Percentiles rank a stretch among this genome's conserved stretches.
These are phyloP conservation scores for Lodderomyces elongisporus DNA, from an alignment of 1,139 yeast genomes.

Conservation along the genomic window DNA sequence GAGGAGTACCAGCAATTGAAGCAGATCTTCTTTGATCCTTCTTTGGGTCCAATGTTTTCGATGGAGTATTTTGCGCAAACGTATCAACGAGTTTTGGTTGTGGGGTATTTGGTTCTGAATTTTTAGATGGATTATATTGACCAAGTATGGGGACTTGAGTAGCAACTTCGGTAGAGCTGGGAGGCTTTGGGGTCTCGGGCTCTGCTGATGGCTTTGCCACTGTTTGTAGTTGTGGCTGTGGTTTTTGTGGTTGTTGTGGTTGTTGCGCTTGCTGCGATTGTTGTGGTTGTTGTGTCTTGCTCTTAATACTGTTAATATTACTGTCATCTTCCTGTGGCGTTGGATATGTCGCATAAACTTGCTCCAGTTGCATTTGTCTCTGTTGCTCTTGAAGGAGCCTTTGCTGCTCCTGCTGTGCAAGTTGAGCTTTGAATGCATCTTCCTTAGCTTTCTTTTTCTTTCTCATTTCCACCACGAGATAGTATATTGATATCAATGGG, in stretches of 20 bases:
- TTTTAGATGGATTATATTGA: conserved; percentile 6
- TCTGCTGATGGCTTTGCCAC: conserved; percentile 5
- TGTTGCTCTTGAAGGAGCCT: conserved; percentile 4
- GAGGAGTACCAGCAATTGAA: conserved; percentile 7
- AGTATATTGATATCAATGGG: conserved; percentile 83
- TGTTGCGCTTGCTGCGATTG: conserved; percentile 9
- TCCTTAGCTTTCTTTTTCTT: conserved; percentile 63
- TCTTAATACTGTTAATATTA: neutral
- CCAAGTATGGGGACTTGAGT: conserved; percentile 13
- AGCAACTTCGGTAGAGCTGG: conserved; percentile 11
- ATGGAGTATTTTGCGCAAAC: conserved; percentile 7
- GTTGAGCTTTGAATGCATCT: conserved; percentile 31
- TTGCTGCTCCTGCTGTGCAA: conserved; percentile 18
- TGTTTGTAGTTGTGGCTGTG: conserved; percentile 4
- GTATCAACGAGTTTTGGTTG: conserved; percentile 12
- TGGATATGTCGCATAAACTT: conserved; percentile 7
- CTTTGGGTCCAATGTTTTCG: conserved; percentile 19
- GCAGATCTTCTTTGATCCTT: conserved; percentile 4
- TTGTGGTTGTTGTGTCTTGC: too few relatives aligned
- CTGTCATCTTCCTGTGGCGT: conserved; percentile 4
- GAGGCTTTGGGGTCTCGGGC: conserved; percentile 2
- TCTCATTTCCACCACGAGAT: conserved; percentile 77
- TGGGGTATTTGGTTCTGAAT: conserved; percentile 7
- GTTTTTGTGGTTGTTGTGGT: conserved; percentile 10
- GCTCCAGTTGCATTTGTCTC: conserved; percentile 8